A percentile compares a stretch with the other conserved stretches of the same genome.
phyloP scores from a whole-genome alignment of 768 basidiomycete species.

The Russula foetens region DNA sequence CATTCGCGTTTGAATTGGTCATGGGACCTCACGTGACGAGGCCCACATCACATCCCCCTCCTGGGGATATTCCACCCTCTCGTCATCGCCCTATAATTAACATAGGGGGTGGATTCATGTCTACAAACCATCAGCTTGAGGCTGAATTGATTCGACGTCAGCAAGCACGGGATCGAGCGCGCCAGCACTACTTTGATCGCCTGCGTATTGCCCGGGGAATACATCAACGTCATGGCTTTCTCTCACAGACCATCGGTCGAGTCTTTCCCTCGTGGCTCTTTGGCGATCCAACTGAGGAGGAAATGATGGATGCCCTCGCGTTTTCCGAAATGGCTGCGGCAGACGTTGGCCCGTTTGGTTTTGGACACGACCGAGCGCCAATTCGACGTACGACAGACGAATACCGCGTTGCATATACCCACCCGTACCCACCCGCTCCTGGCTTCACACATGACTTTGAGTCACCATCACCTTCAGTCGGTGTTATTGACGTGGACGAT shows the following conservation, averaged over 20 bases:
- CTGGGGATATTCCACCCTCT: constrained; percentile 39
- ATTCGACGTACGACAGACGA: constrained; percentile 27
- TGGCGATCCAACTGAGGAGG: constrained; percentile 15
- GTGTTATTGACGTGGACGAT: constrained; percentile 44
- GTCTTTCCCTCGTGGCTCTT: constrained; percentile 18
- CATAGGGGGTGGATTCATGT: constrained; percentile 55
- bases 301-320: constrained; percentile 17
- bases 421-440: constrained; percentile 44
- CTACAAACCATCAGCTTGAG: constrained; percentile 28
- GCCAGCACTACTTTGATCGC: constrained; percentile 11
- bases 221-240: constrained; percentile 13
- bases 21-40: constrained; percentile 22
- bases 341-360: neutral
- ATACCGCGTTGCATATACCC: constrained; percentile 57
- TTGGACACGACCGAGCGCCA: neutral
- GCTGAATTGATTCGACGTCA: constrained; percentile 11
- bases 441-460: constrained; percentile 68
- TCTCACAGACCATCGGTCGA: constrained; percentile 13
- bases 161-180: constrained; percentile 6
- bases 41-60: constrained; percentile 25
- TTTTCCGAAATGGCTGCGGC: constrained; percentile 12
- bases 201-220: constrained; percentile 9
- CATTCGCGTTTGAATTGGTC: constrained; percentile 43
- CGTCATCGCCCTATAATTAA: constrained; percentile 54
- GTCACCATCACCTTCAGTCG: constrained; percentile 30